Percentiles rank a stretch among this genome's conserved stretches.
These are phyloP conservation scores for Auxenochlorella pyrenoidosa DNA, from an alignment of 139 green algal species.

Conservation along the genomic window DNA sequence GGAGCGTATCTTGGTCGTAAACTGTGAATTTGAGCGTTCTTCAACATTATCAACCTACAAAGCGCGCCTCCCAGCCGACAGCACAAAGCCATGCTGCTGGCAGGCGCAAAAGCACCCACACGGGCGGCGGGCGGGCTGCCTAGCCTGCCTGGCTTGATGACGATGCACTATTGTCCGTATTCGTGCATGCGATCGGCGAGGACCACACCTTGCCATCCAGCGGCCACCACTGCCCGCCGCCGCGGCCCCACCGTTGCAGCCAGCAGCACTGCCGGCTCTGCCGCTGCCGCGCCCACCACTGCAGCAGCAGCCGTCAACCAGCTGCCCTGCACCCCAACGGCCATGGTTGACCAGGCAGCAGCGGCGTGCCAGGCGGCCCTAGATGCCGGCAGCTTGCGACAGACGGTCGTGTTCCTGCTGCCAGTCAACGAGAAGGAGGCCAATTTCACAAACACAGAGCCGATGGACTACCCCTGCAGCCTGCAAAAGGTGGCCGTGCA, in stretches of 20 bases:
- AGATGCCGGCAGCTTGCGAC: slow-evolving; percentile 28
- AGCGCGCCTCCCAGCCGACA: too few species aligned
- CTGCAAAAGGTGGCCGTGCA: slow-evolving; percentile 42
- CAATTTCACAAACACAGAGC: slow-evolving; percentile 46
- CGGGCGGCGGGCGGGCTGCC: too few species aligned
- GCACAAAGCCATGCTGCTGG: too few species aligned
- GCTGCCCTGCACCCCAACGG: slow-evolving; percentile 1
- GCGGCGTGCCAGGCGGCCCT: slow-evolving; percentile 11
- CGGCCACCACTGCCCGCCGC: background rate
- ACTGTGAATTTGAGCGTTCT: too few species aligned
- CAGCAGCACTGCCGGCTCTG: background rate
- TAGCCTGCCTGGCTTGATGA: too few species aligned
- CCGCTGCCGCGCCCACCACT: background rate
- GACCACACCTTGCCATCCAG: background rate
- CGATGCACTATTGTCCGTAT: too few species aligned
- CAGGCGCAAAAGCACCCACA: too few species aligned
- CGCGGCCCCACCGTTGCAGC: background rate
- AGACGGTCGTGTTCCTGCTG: slow-evolving; percentile 44
- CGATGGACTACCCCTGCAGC: slow-evolving; percentile 55
- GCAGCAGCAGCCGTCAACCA: background rate
- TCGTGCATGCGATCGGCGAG: too few species aligned
- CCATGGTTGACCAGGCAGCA: slow-evolving; percentile 43
- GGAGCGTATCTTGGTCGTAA: too few species aligned
- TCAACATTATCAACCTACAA: too few species aligned
- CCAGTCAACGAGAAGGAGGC: slow-evolving; percentile 60